These are phyloP conservation scores for Coemansia guatemalensis DNA, from an alignment of 192 early-diverging fungal species.

Conservation along the genomic window DNA sequence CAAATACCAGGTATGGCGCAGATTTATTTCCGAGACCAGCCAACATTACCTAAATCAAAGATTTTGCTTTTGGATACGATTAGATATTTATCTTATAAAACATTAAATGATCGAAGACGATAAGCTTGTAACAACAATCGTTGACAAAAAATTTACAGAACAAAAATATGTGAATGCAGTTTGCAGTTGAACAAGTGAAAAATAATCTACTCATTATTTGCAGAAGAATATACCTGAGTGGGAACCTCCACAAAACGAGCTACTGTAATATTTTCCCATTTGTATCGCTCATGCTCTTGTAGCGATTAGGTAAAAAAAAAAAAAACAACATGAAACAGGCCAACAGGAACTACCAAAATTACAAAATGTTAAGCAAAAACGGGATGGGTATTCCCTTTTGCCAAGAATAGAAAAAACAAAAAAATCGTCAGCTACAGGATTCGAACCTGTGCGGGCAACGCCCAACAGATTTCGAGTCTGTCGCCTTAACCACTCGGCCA, in stretches of 20 bases:
- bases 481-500: conserved; percentile 68
- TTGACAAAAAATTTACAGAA: neutral
- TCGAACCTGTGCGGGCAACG: conserved; percentile 66
- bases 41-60: neutral
- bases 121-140: neutral
- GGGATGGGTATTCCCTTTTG: no score
- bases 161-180: neutral
- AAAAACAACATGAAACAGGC: no score
- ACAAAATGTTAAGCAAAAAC: no score
- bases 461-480: conserved; percentile 65
- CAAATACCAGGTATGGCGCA: neutral
- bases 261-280: neutral
- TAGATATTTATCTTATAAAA: neutral
- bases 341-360: no score
- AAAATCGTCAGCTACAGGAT: conserved; percentile 64
- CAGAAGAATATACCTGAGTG: neutral
- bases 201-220: neutral
- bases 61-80: neutral
- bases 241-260: neutral
- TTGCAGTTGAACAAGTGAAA: no score
- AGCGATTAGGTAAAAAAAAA: neutral
- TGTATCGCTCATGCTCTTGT: neutral
- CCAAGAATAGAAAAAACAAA: conserved; percentile 20
- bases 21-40: neutral
- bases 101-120: neutral